These are phyloP conservation scores for Tylopilus intermedius DNA, from an alignment of 768 basidiomycete genomes.

Conservation along the genomic window DNA sequence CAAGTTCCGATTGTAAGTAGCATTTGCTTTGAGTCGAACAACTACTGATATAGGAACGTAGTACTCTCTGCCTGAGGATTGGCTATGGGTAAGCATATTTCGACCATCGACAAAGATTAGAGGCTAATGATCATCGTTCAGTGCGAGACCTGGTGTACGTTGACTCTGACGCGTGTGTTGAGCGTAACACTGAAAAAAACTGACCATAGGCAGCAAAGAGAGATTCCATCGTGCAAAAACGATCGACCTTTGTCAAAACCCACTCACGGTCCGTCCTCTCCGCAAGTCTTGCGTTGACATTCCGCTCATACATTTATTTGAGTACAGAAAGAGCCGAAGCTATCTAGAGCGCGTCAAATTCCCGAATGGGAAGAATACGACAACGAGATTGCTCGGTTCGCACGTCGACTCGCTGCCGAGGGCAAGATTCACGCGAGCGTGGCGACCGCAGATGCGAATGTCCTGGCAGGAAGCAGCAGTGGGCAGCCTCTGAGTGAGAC, in stretches of 20 bases:
- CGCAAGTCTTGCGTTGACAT: neutral
- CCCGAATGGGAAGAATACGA: slow-evolving; percentile 99
- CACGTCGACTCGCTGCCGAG: slow-evolving; percentile 61
- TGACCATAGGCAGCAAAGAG: slow-evolving; percentile 67
- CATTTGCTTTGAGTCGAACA: neutral
- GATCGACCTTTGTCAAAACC: slow-evolving; percentile 96
- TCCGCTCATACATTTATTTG: slow-evolving; percentile 1
- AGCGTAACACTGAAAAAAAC: neutral
- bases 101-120: neutral
- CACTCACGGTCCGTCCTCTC: slow-evolving; percentile 65
- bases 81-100: slow-evolving; percentile 78
- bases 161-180: neutral
- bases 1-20: slow-evolving; percentile 88
- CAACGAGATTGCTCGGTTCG: slow-evolving; percentile 80
- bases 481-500: slow-evolving; percentile 17
- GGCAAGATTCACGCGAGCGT: slow-evolving; percentile 66
- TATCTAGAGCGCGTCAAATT: slow-evolving; percentile 87
- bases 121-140: slow-evolving; percentile 26
- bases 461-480: slow-evolving; percentile 52
- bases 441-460: slow-evolving; percentile 64
- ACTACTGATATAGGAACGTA: slow-evolving; percentile 35
- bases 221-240: slow-evolving; percentile 75
- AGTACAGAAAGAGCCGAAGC: slow-evolving; percentile 91
- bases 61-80: slow-evolving; percentile 87
- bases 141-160: slow-evolving; percentile 98